Base-by-base conservation (phyloP, 345 rosid species). In the Corchorus olitorius region DNA sequence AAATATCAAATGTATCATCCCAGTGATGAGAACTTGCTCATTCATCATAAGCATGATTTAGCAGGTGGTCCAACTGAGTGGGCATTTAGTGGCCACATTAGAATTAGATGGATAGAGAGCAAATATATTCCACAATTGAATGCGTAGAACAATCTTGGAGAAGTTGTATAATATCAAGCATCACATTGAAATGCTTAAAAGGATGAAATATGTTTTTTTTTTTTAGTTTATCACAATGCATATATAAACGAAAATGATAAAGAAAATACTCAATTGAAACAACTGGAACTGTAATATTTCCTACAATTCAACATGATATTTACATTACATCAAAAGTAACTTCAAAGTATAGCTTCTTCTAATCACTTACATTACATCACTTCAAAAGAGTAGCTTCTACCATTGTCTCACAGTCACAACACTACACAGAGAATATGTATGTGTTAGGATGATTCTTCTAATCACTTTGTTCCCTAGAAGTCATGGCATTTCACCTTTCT, bases 1-100 rank as follows among this genome's bases (percentile, higher is more conserved):
- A 73, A 58, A 17, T 54, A 54, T 50, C 46, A 37, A 55, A 71
- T 56, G 54, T 27, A 71, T 71, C 73, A 50, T 12, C 52, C 16
- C 15, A 45, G 34, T 70, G 22, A 70, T 52, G 9, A 52, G 52
- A 52, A 5, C 46, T 33, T 34, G 73, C 17, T 35, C 4, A 52
- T 70, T 52, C 61, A 2, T 50, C 22, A 52, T 52, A 52, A 1
- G 48, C 10, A 8, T 6, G 8, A 45, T 45, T 45, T 9, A 45
- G 8, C 43, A 34, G 60, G 1, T 55, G 35, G 17, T 52, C 14
- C 39, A 20, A 35, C 54, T 52, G 45, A 70, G 27, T 52, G 15
- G 34, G 59, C 46, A 8, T 48, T 34, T 17, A 34, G 27, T 16
- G 14, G 12, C 73, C 27, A 70, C 45, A 70, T 8, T 70, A 52